A percentile compares a stretch with the other conserved stretches of the same genome.
Evolutionary conservation across 768 basidiomycete genomes (phyloP).

Genomic region (Peribolospora baueri): DNA sequence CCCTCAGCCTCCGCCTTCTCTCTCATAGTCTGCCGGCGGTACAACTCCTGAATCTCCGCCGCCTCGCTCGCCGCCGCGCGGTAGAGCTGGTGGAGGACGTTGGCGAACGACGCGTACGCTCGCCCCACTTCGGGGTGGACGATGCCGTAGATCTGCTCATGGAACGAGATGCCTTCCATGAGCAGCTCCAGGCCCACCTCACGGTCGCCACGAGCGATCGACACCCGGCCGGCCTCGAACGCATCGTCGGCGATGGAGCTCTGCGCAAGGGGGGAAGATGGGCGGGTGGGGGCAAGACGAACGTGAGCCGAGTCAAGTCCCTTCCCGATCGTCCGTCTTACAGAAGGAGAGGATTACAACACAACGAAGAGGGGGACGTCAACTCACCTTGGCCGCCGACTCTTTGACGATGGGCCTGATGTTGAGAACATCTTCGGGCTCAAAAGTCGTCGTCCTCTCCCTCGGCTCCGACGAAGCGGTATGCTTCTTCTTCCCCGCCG

Average conservation of each 20-base stretch:
- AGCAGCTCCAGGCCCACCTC: slow-evolving; percentile 22
- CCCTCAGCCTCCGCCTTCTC: slow-evolving; percentile 7
- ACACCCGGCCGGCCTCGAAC: slow-evolving; percentile 20
- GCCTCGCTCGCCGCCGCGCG: background rate
- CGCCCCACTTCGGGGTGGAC: slow-evolving; percentile 24
- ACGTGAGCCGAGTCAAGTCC: background rate
- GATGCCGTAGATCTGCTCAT: slow-evolving; percentile 24
- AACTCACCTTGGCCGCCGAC: slow-evolving; percentile 18
- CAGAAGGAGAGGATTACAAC: too few relatives aligned
- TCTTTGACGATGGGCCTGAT: slow-evolving; percentile 22
- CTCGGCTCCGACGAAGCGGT: background rate
- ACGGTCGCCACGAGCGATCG: slow-evolving; percentile 19
- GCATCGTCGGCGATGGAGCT: slow-evolving; percentile 21
- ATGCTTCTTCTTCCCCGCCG: slow-evolving; percentile 12
- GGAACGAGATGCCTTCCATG: slow-evolving; percentile 21
- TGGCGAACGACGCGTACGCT: slow-evolving; percentile 23
- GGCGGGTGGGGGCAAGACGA: too few relatives aligned
- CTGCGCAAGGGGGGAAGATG: slow-evolving; percentile 7
- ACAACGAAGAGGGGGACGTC: background rate
- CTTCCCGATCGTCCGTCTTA: too few relatives aligned
- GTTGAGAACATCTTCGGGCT: slow-evolving; percentile 21
- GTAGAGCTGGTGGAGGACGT: slow-evolving; percentile 20
- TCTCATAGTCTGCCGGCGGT: slow-evolving; percentile 6
- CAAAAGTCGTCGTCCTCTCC: slow-evolving; percentile 16
- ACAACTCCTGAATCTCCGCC: slow-evolving; percentile 2